Conservation (phyloP, 139 green algal genomes). For the Gonium pectorale region DNA sequence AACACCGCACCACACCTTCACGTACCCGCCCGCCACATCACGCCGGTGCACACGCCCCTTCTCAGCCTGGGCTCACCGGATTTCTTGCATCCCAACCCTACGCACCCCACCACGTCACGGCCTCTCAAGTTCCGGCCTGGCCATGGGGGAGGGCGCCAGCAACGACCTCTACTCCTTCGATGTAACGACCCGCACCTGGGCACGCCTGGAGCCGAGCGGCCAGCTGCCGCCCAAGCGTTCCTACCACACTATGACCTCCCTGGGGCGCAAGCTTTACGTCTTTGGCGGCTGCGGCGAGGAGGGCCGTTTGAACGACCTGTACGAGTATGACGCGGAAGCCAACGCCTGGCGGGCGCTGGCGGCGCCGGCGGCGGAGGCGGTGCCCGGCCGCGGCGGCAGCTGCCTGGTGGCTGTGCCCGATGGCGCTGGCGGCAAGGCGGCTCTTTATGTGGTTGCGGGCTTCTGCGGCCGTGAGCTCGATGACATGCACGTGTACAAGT, state of each 20-base stretch:
- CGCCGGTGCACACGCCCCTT: too few relatives aligned
- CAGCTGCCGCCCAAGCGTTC: constrained; percentile 32
- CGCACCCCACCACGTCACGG: neutral
- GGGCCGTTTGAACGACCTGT: constrained; percentile 66
- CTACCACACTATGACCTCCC: constrained; percentile 60
- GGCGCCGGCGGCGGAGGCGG: neutral
- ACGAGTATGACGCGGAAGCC: constrained; percentile 50
- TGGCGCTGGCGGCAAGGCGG: neutral
- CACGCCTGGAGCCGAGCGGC: neutral
- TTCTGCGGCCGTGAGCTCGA: constrained; percentile 61
- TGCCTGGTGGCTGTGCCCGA: constrained; percentile 45
- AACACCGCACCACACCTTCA: too few relatives aligned
- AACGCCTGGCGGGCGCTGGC: constrained; percentile 61
- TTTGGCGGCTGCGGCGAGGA: constrained; percentile 70
- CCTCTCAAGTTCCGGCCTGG: constrained; percentile 32
- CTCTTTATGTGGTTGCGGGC: constrained; percentile 60
- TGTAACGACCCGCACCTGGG: constrained; percentile 32
- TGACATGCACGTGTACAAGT: constrained; percentile 49
- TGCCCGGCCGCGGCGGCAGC: constrained; percentile 32
- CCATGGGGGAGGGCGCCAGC: constrained; percentile 53
- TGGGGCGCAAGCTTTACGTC: constrained; percentile 56
- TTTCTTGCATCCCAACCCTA: neutral
- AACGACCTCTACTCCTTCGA: constrained; percentile 60
- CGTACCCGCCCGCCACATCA: too few relatives aligned
- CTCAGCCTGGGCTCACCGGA: too few relatives aligned